Base-by-base conservation (phyloP, 305 asterid species). In the Fraxinus albicans region DNA sequence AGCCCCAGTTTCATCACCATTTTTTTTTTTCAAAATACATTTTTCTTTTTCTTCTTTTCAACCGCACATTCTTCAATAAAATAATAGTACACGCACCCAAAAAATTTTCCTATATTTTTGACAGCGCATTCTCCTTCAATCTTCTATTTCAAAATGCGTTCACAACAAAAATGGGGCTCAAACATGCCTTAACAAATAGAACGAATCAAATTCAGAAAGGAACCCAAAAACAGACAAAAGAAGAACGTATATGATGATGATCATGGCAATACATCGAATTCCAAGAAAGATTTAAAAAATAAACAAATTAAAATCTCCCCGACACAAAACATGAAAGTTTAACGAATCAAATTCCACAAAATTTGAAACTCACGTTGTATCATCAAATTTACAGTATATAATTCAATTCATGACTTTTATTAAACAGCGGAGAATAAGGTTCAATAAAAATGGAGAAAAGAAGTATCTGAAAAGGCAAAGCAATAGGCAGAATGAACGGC, bases 401-500 rank as follows among this genome's bases (percentile, higher is more conserved):
- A 8, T 40, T 40, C 47, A 84, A 63, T 65, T 38, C 34, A 36
- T 78, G 76, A 81, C 1, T 19, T 55, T 69, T 80, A 40, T 74
- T 50, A 44, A 65, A 25, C 69, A 44, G 0, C 19, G 4, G 25
- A 42, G 33, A 75, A 63, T 25, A 12, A 21, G 75, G 75, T 72
- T 15, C 44, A 23, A 6, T 10, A n/a, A 19, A 58, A 50, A 65
- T 1, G 17, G 29, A 36, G 67, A 77, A 27, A 55, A 72, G n/a
- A 77, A 55, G 47, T 80, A 82, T 73, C 81, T 10, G 77, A 70
- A 69, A 79, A 84, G 25, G 72, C 10, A 60, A 75, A 81, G n/a
- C 9, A 81, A 79, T 77, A 83, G 87, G 89, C 88, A 82, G 81
- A 29, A 85, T 80, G 81, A 87, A 84, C 87, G 86, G 90, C 81